Base-by-base conservation (phyloP, 1,284 basidiomycete genomes). In the Ceratobasidium sp. region DNA sequence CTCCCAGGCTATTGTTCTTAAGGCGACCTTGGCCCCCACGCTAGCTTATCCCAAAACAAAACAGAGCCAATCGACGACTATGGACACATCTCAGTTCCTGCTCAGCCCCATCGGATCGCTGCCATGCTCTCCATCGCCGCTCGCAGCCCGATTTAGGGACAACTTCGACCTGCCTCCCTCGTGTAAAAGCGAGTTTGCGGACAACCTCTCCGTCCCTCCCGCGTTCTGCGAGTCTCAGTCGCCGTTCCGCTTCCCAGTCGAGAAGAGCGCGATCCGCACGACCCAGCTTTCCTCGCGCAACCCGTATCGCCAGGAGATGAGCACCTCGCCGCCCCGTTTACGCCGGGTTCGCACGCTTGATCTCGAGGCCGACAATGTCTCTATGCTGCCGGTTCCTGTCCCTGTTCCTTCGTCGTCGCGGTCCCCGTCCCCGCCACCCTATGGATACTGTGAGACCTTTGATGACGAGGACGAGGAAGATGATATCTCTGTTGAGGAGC, bases 31-130 rank as follows among this genome's bases (percentile, higher is more conserved):
- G 11, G 54, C 22, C 16, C 31, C 14, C 22, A 43, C 46, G 34
- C 69, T 46, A 31, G 51, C 39, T 53, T 22, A 46, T 46, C 48
- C 13, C 19, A 72, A 71, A 61, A 72, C 8, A 27, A 24, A 43
- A 48, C 31, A n/a, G 24, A 29, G 46, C 22, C 41, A 61, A 72
- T 27, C 43, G n/a, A 29, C 58, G 19, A 72, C 37, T 22, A 72
- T 72, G 69, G 69, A 72, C 58, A 72, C 69, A 48, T 72, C 69
- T 62, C 69, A 72, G 58, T 72, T 72, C 69, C 51, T 72, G 69
- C 69, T 72, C 31, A 61, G 54, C 46, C 69, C 69, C 39, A 72
- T 72, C 56, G 69, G 69, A 51, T 72, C 69, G 56, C 69, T 72
- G 11, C 69, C 69, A 11, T 61, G 69, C 58, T 53, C 69, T 51